These are phyloP conservation scores for Eucalyptus globulus DNA, from an alignment of 345 rosid species.

Conservation along the genomic window DNA sequence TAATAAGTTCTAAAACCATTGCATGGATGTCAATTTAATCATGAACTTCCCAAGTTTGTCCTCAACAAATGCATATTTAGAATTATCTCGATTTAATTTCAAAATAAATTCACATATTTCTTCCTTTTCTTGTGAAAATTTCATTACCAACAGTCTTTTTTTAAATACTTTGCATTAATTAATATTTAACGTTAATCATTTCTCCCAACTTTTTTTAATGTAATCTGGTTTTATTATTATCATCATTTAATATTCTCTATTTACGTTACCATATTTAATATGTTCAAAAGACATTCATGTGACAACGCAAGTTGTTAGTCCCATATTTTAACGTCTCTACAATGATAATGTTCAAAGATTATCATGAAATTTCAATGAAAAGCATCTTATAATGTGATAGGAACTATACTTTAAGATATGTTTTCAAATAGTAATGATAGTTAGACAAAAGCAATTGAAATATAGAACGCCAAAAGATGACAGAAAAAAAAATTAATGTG, in stretches of 20 bases:
- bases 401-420: not conserved
- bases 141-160: not conserved
- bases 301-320: not conserved
- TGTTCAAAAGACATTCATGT: not conserved
- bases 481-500: not conserved
- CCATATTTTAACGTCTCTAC: not conserved
- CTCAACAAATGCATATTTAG: not conserved
- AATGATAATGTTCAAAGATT: not conserved
- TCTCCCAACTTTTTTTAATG: not conserved
- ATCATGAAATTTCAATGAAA: not conserved
- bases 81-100: not conserved
- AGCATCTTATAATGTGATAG: not conserved
- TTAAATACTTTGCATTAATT: not conserved
- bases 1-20: not conserved
- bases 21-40: not conserved
- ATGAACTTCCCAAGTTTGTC: not conserved
- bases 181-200: not conserved
- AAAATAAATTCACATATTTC: not conserved
- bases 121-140: not conserved
- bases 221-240: not conserved
- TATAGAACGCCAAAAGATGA: not conserved
- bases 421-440: not conserved
- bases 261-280: not conserved
- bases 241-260: not conserved
- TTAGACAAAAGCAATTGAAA: not conserved